A percentile compares a stretch with the other conserved stretches of the same genome.
phyloP scores from a whole-genome alignment of 108 stramenopile species.

The Nitzschia palea region DNA sequence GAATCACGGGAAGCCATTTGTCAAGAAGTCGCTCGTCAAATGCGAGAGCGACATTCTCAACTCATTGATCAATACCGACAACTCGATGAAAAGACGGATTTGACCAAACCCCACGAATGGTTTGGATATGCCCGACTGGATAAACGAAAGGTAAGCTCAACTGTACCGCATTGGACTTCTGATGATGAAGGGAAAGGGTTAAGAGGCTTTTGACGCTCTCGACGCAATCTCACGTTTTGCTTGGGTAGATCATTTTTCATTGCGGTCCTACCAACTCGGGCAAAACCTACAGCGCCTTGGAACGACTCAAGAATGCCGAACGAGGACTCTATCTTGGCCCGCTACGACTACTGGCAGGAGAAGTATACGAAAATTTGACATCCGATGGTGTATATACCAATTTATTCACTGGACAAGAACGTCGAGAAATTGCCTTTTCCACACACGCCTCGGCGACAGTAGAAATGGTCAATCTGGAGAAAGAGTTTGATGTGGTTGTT shows the following conservation, averaged over 20 bases:
- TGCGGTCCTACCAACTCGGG: constrained; percentile 95
- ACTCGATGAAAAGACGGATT: constrained; percentile 62
- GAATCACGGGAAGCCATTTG: constrained; percentile 29
- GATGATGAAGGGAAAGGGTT: background rate
- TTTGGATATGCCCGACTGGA: constrained; percentile 61
- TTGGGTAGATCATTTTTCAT: constrained; percentile 87
- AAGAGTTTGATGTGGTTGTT: constrained; percentile 90
- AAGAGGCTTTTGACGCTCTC: background rate
- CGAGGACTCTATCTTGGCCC: constrained; percentile 92
- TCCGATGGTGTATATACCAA: constrained; percentile 72
- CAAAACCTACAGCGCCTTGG: constrained; percentile 91
- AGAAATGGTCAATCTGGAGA: constrained; percentile 65
- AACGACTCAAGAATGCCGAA: constrained; percentile 75
- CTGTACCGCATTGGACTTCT: background rate
- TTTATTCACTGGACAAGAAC: constrained; percentile 90
- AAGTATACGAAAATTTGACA: constrained; percentile 89
- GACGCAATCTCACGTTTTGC: no score
- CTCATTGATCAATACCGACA: constrained; percentile 54
- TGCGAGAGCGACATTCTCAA: constrained; percentile 46
- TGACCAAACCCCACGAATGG: constrained; percentile 83
- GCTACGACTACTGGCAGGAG: constrained; percentile 91
- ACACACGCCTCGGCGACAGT: constrained; percentile 88
- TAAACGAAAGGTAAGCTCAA: constrained; percentile 42
- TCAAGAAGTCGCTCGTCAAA: constrained; percentile 47
- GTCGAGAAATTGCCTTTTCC: constrained; percentile 67